Percentiles rank a stretch among this genome's conserved stretches.
phyloP scores from a whole-genome alignment of 495 filamentous ascomycete species.

The Rhypophila decipiens region DNA sequence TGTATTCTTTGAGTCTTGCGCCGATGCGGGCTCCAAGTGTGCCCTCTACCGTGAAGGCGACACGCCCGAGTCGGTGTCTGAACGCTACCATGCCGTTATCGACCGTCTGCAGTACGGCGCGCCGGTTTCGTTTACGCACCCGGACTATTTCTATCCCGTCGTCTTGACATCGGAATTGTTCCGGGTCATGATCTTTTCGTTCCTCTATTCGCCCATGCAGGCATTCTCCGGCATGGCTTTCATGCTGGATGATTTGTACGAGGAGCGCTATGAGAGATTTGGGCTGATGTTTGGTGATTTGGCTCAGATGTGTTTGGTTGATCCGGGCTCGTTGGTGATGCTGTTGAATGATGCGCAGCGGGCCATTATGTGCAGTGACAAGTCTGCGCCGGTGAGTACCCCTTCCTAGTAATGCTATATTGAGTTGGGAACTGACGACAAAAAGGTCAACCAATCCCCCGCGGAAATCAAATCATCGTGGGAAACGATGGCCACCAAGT shows the following conservation, averaged over 20 bases:
- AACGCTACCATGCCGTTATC: conserved; percentile 36
- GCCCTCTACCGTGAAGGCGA: conserved; percentile 28
- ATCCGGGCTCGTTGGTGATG: conserved; percentile 29
- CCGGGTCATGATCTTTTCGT: conserved; percentile 26
- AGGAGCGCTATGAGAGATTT: conserved; percentile 6
- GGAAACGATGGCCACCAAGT: conserved; percentile 27
- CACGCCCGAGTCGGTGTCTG: conserved; percentile 34
- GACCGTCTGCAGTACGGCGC: conserved; percentile 27
- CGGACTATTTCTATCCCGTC: conserved; percentile 23
- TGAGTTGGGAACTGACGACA: not conserved
- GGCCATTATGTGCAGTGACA: conserved; percentile 44
- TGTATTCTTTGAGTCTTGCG: conserved; percentile 35
- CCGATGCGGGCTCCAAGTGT: conserved; percentile 23
- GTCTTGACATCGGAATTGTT: conserved; percentile 27
- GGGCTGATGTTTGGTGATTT: conserved; percentile 11
- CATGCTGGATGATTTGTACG: conserved; percentile 20
- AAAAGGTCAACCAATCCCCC: conserved; percentile 33
- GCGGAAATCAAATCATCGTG: conserved; percentile 26
- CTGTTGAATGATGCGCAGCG: conserved; percentile 41
- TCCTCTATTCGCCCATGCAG: conserved; percentile 29
- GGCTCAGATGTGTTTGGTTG: conserved; percentile 23
- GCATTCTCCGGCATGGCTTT: conserved; percentile 25
- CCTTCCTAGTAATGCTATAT: not conserved
- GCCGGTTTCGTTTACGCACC: conserved; percentile 42
- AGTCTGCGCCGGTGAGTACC: conserved; percentile 25